phyloP scores from a whole-genome alignment of 768 basidiomycete genomes.

The Terana coerulea region DNA sequence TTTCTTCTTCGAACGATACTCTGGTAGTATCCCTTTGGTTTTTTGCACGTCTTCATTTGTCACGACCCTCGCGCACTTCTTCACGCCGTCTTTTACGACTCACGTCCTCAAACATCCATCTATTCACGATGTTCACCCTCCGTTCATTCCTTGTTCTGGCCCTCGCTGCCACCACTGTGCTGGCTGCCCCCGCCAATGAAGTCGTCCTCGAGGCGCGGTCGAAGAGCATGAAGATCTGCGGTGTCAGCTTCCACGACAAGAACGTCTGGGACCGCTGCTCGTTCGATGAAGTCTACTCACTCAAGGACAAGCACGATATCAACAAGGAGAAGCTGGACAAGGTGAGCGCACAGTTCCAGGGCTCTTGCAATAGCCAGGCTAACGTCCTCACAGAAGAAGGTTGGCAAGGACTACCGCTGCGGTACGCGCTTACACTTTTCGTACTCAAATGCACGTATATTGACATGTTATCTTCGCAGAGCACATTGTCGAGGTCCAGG shows the following conservation, averaged over 20 bases:
- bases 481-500: not conserved
- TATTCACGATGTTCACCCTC: too few species aligned
- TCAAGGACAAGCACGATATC: not conserved
- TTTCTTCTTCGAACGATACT: not conserved
- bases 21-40: constrained; percentile 1
- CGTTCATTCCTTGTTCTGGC: not conserved
- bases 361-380: not conserved
- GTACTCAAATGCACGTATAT: not conserved
- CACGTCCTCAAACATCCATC: too few species aligned
- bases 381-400: not conserved
- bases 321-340: not conserved
- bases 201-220: not conserved
- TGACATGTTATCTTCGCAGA: not conserved
- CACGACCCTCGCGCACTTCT: not conserved
- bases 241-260: not conserved
- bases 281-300: not conserved
- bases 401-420: not conserved
- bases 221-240: not conserved
- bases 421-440: not conserved
- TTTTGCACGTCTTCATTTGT: not conserved
- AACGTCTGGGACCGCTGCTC: not conserved
- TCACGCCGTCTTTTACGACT: not conserved
- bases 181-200: not conserved
- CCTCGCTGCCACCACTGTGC: not conserved
- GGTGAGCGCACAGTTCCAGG: not conserved